Percentiles rank a stretch among this genome's conserved stretches.
phyloP scores from a whole-genome alignment of 169 alveolate species.

The Eimeria mitis region DNA sequence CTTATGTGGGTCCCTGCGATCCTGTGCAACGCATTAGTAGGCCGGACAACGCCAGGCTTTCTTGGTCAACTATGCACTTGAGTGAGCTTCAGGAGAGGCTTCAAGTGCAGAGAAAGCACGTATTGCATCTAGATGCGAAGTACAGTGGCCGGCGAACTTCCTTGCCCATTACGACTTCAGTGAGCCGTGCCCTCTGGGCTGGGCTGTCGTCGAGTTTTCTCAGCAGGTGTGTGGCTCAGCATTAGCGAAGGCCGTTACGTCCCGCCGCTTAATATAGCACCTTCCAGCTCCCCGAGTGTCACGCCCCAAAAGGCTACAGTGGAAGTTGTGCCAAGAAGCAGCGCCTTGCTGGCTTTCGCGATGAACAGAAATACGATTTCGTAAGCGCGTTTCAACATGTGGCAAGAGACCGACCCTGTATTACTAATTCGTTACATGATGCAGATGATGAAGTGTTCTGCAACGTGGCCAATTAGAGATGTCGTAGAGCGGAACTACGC shows the following conservation, averaged over 20 bases:
- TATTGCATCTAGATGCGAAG: constrained; percentile 44
- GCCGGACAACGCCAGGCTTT: neutral
- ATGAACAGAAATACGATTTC: constrained; percentile 44
- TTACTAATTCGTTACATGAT: neutral
- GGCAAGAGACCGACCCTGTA: neutral
- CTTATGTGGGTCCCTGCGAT: constrained; percentile 78
- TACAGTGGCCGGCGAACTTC: constrained; percentile 61
- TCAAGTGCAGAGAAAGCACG: constrained; percentile 57
- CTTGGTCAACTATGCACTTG: neutral
- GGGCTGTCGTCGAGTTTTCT: constrained; percentile 25
- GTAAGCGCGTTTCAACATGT: constrained; percentile 2
- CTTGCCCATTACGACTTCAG: constrained; percentile 49
- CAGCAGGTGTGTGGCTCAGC: neutral
- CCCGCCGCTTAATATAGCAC: neutral
- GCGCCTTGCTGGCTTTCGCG: constrained; percentile 17
- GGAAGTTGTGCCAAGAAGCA: constrained; percentile 63
- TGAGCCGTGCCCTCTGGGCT: constrained; percentile 76
- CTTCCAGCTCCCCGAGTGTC: constrained; percentile 60
- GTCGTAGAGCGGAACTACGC: constrained; percentile 64
- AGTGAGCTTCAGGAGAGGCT: neutral
- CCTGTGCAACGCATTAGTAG: constrained; percentile 44
- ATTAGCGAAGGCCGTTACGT: neutral
- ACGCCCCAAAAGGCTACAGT: constrained; percentile 58
- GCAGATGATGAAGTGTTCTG: constrained; percentile 70
- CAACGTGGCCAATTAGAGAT: constrained; percentile 72